These are phyloP conservation scores for Cucurbita pepo DNA, from an alignment of 306 rosid genomes.

Conservation along the genomic window DNA sequence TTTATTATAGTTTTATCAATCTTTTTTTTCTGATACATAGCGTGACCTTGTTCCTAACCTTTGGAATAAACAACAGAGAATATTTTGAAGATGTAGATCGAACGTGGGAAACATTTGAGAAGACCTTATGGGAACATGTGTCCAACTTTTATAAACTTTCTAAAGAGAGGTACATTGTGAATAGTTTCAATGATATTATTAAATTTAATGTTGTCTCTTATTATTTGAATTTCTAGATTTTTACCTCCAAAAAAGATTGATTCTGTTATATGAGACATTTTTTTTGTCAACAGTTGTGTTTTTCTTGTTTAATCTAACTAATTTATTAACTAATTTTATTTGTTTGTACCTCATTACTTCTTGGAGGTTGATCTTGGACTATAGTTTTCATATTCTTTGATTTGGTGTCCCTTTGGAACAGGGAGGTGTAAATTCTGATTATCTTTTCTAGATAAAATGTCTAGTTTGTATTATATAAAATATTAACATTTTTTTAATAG, in stretches of 20 bases:
- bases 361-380: background rate
- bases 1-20: background rate
- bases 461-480: background rate
- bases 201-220: background rate
- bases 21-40: background rate
- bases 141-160: constrained; percentile 81
- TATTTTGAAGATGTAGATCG: constrained; percentile 92
- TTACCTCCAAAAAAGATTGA: background rate
- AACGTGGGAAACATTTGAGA: constrained; percentile 96
- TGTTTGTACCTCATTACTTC: background rate
- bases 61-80: constrained; percentile 28
- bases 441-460: background rate
- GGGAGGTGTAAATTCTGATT: background rate
- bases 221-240: background rate
- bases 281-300: background rate
- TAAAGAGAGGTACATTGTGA: constrained; percentile 60
- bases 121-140: constrained; percentile 75
- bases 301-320: background rate
- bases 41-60: background rate
- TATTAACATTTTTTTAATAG: background rate
- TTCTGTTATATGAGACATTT: background rate
- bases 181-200: background rate
- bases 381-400: background rate
- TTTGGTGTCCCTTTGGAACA: background rate
- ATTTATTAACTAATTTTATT: background rate